Base-by-base conservation (phyloP, 1,139 yeast genomes). In the Scheffersomyces cryptocercus region DNA sequence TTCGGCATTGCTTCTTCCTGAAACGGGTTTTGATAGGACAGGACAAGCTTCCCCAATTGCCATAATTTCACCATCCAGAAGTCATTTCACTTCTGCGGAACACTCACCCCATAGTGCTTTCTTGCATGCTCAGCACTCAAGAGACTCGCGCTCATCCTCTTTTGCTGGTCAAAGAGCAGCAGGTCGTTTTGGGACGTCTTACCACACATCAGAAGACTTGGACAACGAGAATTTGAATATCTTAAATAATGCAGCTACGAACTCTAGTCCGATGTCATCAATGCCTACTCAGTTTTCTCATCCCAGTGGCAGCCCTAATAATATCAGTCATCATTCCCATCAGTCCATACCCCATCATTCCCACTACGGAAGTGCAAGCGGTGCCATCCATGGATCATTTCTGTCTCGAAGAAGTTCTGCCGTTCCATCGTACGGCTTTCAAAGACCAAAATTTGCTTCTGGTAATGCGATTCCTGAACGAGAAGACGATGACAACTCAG, bases 191-290 rank as follows among this genome's bases (percentile, higher is more conserved):
- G 20, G 35, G 8, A 14, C 20, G 11, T 31, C 35, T 31, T 20
- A 20, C 8, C 35, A 31, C 24, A 36, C 40, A 16, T 39, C 55
- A 2, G 61, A 57, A 32, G 77, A 71, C 45, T 55, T 67, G 39
- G 76, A 72, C 48, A 64, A 70, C 46, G 77, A 70, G 28, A 70
- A 67, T 36, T 57, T 68, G 13, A 59, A 66, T 24, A 65, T 77
- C 12, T 78, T 85, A 43, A 61, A 55, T 35, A 61, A 59, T 42
- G 64, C 61, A 1, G 56, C 59, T 1, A 49, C 57, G 5, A 46
- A 50, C 15, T 51, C 53, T 3, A 38, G 40, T 14, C 47, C 53
- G 2, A 40, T 43, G 3, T 41, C 46, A n/a, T 40, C 32, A 26
- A 41, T 38, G 39, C 14, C 11, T 11, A n/a, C 36, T 11, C 26